Evolutionary conservation across 768 basidiomycete species (phyloP), one percentile per base, ranked within the genome.

Genomic region (Calocybe indica): DNA sequence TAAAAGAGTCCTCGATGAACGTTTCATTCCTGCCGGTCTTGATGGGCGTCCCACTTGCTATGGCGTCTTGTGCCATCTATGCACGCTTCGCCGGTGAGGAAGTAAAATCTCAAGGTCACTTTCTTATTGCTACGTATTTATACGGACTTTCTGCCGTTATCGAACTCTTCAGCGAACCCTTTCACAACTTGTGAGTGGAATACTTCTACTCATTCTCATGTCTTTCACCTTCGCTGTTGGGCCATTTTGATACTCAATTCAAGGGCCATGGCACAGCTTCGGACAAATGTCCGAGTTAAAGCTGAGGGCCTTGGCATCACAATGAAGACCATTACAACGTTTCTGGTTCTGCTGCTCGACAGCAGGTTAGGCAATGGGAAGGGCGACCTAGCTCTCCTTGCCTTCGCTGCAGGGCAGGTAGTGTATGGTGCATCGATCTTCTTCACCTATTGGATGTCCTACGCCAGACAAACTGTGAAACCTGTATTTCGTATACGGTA

Each of bases 271-370:
- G 66, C 74, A 41, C 76, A 86, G 51, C 71, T 86, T 14, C 73
- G 76, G 45, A 85, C 92, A 30, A 67, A 74, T 22, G 67, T 87
- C 7, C 77, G 96, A 31, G 86, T 97, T 0, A 76, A 78, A 37
- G 90, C 92, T 2, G 95, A 99, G 68, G 96, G 92, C 2, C 65
- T 78, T 2, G 93, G 85, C 13, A 84, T 96, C 6, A 78, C 84
- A 7, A 53, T 66, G 39, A 92, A 91, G 66, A 83, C 91, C 1
- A 45, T 88, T 7, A 68, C 73, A 7, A 92, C 92, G 0, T 85
- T 96, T 51, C 53, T 75, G 4, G 68, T 82, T 2, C 71, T 97
- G 28, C 61, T 83, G 1, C 67, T 73, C 48, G 80, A 82, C 57
- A 61, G 66, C 22, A 59, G 46, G 53, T 22, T 4, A 22, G 51